Evolutionary conservation across 2,329 filamentous ascomycete species (phyloP), one percentile per base, ranked within the genome.

Genomic region (Fusarium devonianum): DNA sequence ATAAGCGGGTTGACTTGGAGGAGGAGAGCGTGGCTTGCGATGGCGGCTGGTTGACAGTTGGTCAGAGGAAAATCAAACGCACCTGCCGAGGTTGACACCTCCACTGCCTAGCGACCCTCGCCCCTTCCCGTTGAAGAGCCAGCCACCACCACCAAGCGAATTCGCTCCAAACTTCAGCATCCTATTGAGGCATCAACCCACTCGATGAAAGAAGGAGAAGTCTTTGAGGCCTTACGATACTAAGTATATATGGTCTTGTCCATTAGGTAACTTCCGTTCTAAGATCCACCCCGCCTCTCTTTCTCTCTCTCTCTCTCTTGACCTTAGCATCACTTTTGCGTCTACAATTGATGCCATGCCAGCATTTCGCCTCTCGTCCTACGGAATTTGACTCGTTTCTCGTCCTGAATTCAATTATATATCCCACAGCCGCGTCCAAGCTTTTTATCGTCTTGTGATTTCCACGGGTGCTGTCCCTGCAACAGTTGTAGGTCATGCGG

Each of bases 401-500:
- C n/a, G n/a, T n/a, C n/a, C n/a, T n/a, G n/a, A 19, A 30, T 22
- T 18, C 30, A 43, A 35, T 23, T 41, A 11, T n/a, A 19, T 44
- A 25, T 30, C 17, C 17, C 11, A 10, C 29, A 37, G 33, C 21
- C 29, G 34, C 33, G 17, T 40, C 34, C 36, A 18, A 42, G 34
- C 49, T 34, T 18, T 18, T 30, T 11, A 35, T 32, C 28, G 38
- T 25, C 47, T 29, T 25, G 29, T 33, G 37, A 32, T 38, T n/a
- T 44, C 28, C 23, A 30, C 28, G 17, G 28, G 46, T 21, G 38
- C 40, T 47, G 52, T 42, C 54, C 60, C 46, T 62, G 60, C 62
- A 65, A 57, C 51, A 48, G 33, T 35, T 22, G 33, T 28, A 33
- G 50, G 50, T 65, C 62, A 65, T 65, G 62, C 62, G 62, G 63